Evolutionary conservation across 176 grass and related monocot species (phyloP), one percentile per base, ranked within the genome.

Genomic region (sorghum (Sorghum bicolor)): DNA sequence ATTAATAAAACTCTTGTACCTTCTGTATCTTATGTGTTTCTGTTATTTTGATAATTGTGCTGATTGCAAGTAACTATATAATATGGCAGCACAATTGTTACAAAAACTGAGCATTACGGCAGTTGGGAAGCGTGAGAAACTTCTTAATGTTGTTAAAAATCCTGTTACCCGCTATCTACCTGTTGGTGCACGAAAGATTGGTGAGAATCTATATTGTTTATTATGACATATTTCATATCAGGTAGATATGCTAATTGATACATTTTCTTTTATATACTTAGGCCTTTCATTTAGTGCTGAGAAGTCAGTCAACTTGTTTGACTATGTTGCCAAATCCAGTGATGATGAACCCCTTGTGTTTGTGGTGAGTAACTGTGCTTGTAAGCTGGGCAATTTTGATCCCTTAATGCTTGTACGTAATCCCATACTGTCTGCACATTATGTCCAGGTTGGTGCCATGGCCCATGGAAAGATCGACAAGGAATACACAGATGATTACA

Each of bases 71-170:
- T 26, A 50, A 31, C 57, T 53, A 26, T 50, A 63, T 79, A 34
- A 73, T 70, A 41, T 75, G 74, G 28, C 87, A 98, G 93, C 93
- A 68, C 96, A 98, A 80, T 85, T 98, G 83, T 89, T 98, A 67
- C 93, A 98, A 82, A 95, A 95, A 36, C 88, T 98, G 83, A 95
- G 96, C 84, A 98, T 98, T 83, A 91, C 92, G 0, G 96, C 96
- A 80, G 92, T 88, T 71, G 96, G 91, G 12, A 98, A 91, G 72
- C 87, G 89, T 33, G 96, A 98, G 83, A 98, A 98, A 80, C 93
- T 98, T 80, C 91, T 98, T 80, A 94, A 95, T 85, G 89, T 98
- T 38, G 92, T 95, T 83, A 95, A 98, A 88, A 98, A 95, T 89
- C 96, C 93, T 87, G 93, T 98, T 70, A 89, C 90, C 57, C 91